Evolutionary conservation across 2,329 filamentous ascomycete species (phyloP).

Genomic region (Diaporthe longicolla): DNA sequence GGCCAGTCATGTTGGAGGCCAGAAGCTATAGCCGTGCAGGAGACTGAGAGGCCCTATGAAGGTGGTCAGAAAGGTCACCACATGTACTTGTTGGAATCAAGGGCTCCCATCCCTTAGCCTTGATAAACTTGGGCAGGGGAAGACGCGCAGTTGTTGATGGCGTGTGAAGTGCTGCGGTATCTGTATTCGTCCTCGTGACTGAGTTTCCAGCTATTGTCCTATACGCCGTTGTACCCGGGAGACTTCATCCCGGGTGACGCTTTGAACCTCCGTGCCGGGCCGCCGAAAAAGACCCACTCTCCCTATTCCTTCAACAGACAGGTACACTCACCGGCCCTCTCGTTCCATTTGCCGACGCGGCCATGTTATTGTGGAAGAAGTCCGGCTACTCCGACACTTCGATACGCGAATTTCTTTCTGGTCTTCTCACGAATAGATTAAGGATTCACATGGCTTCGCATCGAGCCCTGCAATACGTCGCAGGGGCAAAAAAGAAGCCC

Average conservation of each 20-base stretch:
- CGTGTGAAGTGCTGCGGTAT: not conserved
- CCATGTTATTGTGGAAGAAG: not conserved
- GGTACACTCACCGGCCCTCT: slow-evolving; percentile 5
- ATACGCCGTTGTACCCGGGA: not conserved
- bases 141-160: not conserved
- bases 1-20: not conserved
- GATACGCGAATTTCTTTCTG: not conserved
- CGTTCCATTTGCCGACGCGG: not conserved
- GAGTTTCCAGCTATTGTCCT: not conserved
- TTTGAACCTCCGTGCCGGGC: slow-evolving; percentile 10
- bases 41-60: not conserved
- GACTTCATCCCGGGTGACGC: not conserved
- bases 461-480: slow-evolving; percentile 56
- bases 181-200: not conserved
- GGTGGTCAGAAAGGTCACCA: not conserved
- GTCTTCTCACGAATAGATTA: not conserved
- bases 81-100: not conserved
- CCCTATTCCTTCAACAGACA: not conserved
- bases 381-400: not conserved
- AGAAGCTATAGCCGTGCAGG: not conserved
- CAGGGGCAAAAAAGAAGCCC: slow-evolving; percentile 61
- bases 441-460: slow-evolving; percentile 32
- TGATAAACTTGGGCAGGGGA: not conserved
- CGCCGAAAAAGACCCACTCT: slow-evolving; percentile 21
- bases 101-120: not conserved